Conservation (phyloP, 208 protist species). For the Borovskyia barvae region DNA sequence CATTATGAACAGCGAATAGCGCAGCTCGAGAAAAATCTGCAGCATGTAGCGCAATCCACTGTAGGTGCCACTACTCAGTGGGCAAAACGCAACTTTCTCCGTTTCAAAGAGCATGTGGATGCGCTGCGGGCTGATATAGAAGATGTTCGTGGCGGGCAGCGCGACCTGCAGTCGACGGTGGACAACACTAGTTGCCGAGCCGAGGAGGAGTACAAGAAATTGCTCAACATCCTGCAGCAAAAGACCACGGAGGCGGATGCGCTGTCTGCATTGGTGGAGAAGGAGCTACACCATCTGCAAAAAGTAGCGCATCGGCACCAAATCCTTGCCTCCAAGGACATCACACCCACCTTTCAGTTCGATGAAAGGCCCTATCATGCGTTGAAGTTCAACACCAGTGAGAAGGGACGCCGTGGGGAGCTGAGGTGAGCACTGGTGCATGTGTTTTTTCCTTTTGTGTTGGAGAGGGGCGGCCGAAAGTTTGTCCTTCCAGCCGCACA, state of each 20-base stretch:
- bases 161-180: slow-evolving; percentile 32
- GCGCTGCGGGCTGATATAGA: slow-evolving; percentile 28
- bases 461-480: background rate
- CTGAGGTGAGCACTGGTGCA: too few species aligned
- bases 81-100: slow-evolving; percentile 72
- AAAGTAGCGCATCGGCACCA: slow-evolving; percentile 63
- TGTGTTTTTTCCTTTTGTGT: background rate
- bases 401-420: background rate
- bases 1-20: slow-evolving; percentile 23
- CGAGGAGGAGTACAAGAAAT: slow-evolving; percentile 66
- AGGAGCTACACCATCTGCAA: slow-evolving; percentile 67
- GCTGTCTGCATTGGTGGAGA: slow-evolving; percentile 60
- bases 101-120: slow-evolving; percentile 77
- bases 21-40: slow-evolving; percentile 20
- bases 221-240: slow-evolving; percentile 52
- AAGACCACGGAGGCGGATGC: slow-evolving; percentile 69
- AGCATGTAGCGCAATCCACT: slow-evolving; percentile 25
- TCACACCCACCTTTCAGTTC: slow-evolving; percentile 11
- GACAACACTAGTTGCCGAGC: slow-evolving; percentile 50
- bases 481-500: background rate
- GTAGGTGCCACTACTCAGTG: slow-evolving; percentile 61
- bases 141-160: slow-evolving; percentile 36
- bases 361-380: slow-evolving; percentile 17
- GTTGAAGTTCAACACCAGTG: slow-evolving; percentile 19
- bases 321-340: slow-evolving; percentile 41